phyloP scores from a whole-genome alignment of 192 early-diverging fungal species.

The Backusella westeae region DNA sequence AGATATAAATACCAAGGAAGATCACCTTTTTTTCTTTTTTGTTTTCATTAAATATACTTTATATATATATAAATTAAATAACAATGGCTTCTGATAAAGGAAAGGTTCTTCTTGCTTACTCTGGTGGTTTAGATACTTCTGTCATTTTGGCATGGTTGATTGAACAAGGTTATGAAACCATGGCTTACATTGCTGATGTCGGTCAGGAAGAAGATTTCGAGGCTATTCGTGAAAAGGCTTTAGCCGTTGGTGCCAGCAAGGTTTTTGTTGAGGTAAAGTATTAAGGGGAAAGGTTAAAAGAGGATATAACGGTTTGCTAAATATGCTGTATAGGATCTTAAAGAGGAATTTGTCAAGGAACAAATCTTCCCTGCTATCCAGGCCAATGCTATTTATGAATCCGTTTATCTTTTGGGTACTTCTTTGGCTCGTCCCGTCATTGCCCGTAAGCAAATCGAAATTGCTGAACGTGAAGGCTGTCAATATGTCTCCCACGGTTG shows the following conservation, averaged over 20 bases:
- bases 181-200: slow-evolving; percentile 97
- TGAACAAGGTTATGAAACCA: slow-evolving; percentile 96
- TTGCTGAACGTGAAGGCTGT: slow-evolving; percentile 92
- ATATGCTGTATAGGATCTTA: slow-evolving; percentile 66
- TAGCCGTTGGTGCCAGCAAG: slow-evolving; percentile 88
- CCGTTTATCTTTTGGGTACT: slow-evolving; percentile 95
- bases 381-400: slow-evolving; percentile 94
- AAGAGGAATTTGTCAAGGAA: slow-evolving; percentile 91
- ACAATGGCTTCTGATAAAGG: slow-evolving; percentile 60
- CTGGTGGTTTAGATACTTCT: slow-evolving; percentile 98
- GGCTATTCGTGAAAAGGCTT: slow-evolving; percentile 88
- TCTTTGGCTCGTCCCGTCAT: slow-evolving; percentile 98
- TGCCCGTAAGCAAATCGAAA: slow-evolving; percentile 85
- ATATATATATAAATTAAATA: not conserved
- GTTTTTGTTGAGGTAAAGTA: slow-evolving; percentile 86
- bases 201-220: slow-evolving; percentile 99
- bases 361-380: slow-evolving; percentile 91
- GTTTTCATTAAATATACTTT: not conserved
- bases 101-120: slow-evolving; percentile 92
- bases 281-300: not conserved
- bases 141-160: slow-evolving; percentile 99
- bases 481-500: slow-evolving; percentile 97
- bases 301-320: not conserved
- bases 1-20: not conserved
- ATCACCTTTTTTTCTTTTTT: not conserved